Evolutionary conservation across 139 green algal species (phyloP).

Genomic region (Micromonas commoda): DNA sequence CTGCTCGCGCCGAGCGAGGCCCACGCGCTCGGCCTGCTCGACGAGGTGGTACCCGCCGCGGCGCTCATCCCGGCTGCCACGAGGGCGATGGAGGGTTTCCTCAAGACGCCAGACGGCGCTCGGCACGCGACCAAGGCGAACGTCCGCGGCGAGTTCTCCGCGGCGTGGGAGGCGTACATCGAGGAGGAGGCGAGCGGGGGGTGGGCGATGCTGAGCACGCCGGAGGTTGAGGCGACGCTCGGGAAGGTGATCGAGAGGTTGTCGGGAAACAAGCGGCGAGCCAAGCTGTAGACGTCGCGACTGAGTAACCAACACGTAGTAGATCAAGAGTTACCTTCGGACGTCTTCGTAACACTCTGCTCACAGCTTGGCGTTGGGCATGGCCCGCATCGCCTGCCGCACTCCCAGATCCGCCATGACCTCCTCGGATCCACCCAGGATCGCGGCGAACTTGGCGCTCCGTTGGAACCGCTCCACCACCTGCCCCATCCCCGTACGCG

Average conservation of each 20-base stretch:
- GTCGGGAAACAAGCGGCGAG: neutral
- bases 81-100: conserved; percentile 1
- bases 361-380: conserved; percentile 19
- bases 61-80: conserved; percentile 50
- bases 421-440: conserved; percentile 36
- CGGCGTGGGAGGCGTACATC: conserved; percentile 55
- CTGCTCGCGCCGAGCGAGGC: conserved; percentile 48
- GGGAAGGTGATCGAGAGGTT: conserved; percentile 46
- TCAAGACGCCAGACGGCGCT: conserved; percentile 39
- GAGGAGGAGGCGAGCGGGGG: conserved; percentile 50
- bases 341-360: too few species aligned
- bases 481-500: conserved; percentile 32
- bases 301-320: too few species aligned
- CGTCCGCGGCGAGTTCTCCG: conserved; percentile 32
- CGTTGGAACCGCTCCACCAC: conserved; percentile 29
- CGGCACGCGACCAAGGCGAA: conserved; percentile 51
- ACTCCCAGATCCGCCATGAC: conserved; percentile 36
- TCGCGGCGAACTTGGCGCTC: conserved; percentile 31
- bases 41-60: conserved; percentile 53
- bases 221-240: conserved; percentile 51
- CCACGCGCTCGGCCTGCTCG: conserved; percentile 58
- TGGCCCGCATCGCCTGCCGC: conserved; percentile 10
- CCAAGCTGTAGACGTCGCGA: neutral
- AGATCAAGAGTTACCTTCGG: too few species aligned
- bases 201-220: conserved; percentile 53